Base-by-base conservation (phyloP, 345 rosid species). In the Geranium brycei region DNA sequence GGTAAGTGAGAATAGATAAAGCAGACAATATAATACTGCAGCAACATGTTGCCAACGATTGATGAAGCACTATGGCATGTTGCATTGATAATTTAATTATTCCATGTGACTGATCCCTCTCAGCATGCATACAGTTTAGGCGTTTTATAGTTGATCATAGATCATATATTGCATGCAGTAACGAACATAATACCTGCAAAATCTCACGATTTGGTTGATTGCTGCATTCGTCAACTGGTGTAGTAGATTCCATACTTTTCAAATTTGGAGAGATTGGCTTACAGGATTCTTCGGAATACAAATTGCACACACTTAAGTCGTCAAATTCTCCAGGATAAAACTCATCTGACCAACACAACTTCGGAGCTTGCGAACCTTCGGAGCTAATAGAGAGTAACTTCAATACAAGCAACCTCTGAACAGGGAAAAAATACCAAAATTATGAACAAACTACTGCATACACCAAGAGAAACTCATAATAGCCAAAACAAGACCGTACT, bases 261-360 rank as follows among this genome's bases (percentile, higher is more conserved):
- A 84, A 64, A 67, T 65, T 66, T 57, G 89, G 89, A 57, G 63
- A 66, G 70, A 82, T 57, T 59, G 75, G 88, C 76, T 77, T 78
- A 58, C 63, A 51, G 51, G 71, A 66, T 67, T 82, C 88, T 55
- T 74, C 71, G 19, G 79, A 77, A 56, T 74, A 81, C 70, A 82
- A 78, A 79, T 72, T 71, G 77, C 84, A 86, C 47, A 31, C 67
- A 53, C 78, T 74, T 71, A 93, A 77, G 68, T 85, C 80, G 57
- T 73, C 67, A 69, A 83, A 81, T 77, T 93, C 97, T 67, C 88
- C 92, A 1, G 77, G 72, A 73, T 90, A 90, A 67, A 93, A 89
- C 82, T 86, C 95, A 63, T 60, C 56, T 64, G 84, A 75, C 95
- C 92, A 90, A 67, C 74, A 63, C 41, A 64, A 65, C 62, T 71